These are phyloP conservation scores for Orychophragmus violaceus DNA, from an alignment of 345 rosid species.

Conservation along the genomic window DNA sequence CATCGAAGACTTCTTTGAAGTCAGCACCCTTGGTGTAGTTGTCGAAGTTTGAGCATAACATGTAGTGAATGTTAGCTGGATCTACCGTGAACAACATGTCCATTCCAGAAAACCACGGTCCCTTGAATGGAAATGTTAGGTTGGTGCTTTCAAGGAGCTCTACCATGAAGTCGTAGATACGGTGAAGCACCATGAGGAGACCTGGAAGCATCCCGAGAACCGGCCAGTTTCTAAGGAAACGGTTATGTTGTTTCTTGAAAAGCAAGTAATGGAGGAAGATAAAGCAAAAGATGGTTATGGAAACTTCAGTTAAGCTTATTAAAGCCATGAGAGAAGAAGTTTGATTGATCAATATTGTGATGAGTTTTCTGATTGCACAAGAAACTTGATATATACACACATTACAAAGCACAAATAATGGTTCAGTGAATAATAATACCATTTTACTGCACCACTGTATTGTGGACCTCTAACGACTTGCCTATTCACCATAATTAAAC, in stretches of 20 bases:
- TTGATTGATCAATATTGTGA: background rate
- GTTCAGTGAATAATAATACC: background rate
- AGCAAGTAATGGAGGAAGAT: background rate
- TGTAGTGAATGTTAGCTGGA: background rate
- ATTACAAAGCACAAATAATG: background rate
- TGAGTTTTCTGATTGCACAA: background rate
- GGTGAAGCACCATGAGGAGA: background rate
- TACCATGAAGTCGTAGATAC: conserved; percentile 6
- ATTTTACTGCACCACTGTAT: background rate
- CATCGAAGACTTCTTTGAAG: background rate
- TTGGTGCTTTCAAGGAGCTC: background rate
- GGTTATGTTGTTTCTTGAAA: background rate
- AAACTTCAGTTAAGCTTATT: background rate
- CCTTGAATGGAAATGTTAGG: background rate
- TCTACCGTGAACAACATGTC: background rate
- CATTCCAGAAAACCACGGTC: background rate
- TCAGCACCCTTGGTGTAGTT: background rate
- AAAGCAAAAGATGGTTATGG: background rate
- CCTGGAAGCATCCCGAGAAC: conserved; percentile 1
- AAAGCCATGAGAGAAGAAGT: background rate
- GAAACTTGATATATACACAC: background rate
- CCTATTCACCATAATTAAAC: background rate
- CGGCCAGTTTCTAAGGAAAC: background rate
- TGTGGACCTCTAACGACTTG: background rate
- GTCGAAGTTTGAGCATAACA: background rate